Percentiles rank a stretch among this genome's conserved stretches.
These are phyloP conservation scores for Kernera saxatilis DNA, from an alignment of 345 rosid species.

Conservation along the genomic window DNA sequence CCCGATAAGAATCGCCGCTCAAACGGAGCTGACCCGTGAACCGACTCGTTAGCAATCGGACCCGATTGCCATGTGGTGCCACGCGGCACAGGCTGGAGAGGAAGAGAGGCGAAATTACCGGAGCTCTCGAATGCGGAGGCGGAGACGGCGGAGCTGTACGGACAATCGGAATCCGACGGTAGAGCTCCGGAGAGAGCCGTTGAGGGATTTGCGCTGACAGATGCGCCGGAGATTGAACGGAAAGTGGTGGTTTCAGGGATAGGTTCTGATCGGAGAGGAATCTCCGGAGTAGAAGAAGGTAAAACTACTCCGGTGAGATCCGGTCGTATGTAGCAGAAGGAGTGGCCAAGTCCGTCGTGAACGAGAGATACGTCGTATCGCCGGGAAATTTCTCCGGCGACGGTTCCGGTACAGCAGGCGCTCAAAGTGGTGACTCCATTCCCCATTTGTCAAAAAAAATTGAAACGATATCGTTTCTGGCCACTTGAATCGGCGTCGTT, in stretches of 20 bases:
- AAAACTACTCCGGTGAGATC: constrained; percentile 31
- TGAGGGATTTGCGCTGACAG: constrained; percentile 84
- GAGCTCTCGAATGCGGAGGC: constrained; percentile 89
- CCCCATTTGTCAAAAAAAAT: constrained; percentile 42
- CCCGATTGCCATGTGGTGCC: constrained; percentile 38
- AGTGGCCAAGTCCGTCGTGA: constrained; percentile 69
- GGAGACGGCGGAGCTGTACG: constrained; percentile 37
- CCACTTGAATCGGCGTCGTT: background rate
- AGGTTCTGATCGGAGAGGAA: constrained; percentile 40
- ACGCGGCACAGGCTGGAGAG: constrained; percentile 82
- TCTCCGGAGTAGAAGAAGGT: constrained; percentile 39
- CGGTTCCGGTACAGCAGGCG: constrained; percentile 50
- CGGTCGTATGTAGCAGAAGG: constrained; percentile 74
- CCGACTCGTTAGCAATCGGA: constrained; percentile 47
- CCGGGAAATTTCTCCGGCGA: constrained; percentile 54
- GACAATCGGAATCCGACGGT: background rate
- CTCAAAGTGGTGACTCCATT: constrained; percentile 51
- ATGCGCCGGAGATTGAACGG: constrained; percentile 88
- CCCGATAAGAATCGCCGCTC: constrained; percentile 45
- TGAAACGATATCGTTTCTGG: background rate
- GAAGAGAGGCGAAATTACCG: constrained; percentile 69
- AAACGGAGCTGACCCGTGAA: constrained; percentile 38
- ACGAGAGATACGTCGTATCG: constrained; percentile 46
- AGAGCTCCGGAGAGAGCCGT: constrained; percentile 43
- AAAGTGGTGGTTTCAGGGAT: constrained; percentile 38